Conservation (phyloP, 78 protist species). For the Cavenderia fasciculata region DNA sequence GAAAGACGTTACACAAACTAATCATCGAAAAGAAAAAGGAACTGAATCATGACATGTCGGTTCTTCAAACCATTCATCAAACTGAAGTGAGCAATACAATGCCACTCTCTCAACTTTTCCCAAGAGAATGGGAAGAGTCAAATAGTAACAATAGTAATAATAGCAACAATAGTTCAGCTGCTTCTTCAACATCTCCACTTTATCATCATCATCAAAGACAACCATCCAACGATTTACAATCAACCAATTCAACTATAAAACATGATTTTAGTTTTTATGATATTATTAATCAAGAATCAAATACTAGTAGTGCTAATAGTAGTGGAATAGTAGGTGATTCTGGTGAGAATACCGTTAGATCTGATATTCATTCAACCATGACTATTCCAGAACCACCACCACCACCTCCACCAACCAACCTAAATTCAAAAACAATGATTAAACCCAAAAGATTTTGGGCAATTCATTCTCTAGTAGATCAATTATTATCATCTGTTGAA, state of each 20-base stretch:
- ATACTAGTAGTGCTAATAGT: not conserved
- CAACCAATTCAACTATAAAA: not conserved
- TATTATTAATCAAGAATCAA: not conserved
- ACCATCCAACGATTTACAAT: not conserved
- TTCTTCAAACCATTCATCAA: slow-evolving; percentile 6
- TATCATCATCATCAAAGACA: not conserved
- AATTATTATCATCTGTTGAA: not conserved
- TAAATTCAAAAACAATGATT: not conserved
- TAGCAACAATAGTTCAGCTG: not conserved
- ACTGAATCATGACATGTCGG: slow-evolving; percentile 13
- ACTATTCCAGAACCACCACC: slow-evolving; percentile 41
- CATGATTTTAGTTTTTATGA: not conserved
- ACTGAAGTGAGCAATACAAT: not conserved
- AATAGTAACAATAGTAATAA: not conserved
- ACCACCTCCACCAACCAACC: not conserved
- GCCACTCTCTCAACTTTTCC: not conserved
- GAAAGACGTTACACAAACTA: slow-evolving; percentile 17
- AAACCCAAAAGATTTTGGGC: slow-evolving; percentile 43
- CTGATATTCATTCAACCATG: not conserved
- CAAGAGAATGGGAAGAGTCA: too few species aligned
- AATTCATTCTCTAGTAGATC: slow-evolving; percentile 28
- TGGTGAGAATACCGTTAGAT: too few species aligned
- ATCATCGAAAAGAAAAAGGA: slow-evolving; percentile 58
- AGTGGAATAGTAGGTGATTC: too few species aligned
- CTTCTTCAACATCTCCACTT: not conserved